Base-by-base conservation (phyloP, 2,329 filamentous ascomycete genomes). In the Fusarium redolens region DNA sequence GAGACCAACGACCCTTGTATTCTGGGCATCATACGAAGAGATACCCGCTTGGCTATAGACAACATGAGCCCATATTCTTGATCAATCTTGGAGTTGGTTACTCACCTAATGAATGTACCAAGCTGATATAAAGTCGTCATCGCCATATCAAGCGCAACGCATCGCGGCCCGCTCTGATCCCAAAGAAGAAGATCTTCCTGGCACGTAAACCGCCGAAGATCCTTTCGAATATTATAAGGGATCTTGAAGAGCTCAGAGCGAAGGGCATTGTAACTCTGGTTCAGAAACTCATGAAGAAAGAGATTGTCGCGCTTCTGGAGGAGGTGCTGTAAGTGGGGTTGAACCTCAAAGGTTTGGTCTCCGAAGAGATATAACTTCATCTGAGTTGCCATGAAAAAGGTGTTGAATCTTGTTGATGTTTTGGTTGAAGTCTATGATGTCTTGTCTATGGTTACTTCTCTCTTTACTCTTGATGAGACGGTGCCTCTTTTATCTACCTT, bases 81-180 rank as follows among this genome's bases (percentile, higher is more conserved):
- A 25, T 25, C 25, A 25, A 25, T 5, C 2, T 5, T 25, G 5
- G 25, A 0, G 3, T 4, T 0, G 1, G 2, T 3, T 2, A 37
- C 61, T 8, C 35, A 62, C 73, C 70, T 74, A 20, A 75, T 75
- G 25, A 75, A 75, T 6, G 58, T 31, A 2, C 68, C 73, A 4
- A 75, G 73, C 2, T 75, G 73, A 55, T 72, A 75, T 30, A 75
- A 33, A 22, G 72, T 72, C 9, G 67, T 75, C 52, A 75, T 69
- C 0, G 73, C 73, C 73, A 75, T 75, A 35, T 75, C 73, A 12
- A 75, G 28, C 3, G 73, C 72, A 35, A 75, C 31, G 17, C 73
- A 75, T 51, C 73, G 59, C 44, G 56, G 62, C 7, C 73, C 71
- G 18, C 40, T 69, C 20, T 74, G 67, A 20, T 74, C 64, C 73